Evolutionary conservation across 2,329 filamentous ascomycete species (phyloP).

Genomic region (Lecanoromycetidae sp.): DNA sequence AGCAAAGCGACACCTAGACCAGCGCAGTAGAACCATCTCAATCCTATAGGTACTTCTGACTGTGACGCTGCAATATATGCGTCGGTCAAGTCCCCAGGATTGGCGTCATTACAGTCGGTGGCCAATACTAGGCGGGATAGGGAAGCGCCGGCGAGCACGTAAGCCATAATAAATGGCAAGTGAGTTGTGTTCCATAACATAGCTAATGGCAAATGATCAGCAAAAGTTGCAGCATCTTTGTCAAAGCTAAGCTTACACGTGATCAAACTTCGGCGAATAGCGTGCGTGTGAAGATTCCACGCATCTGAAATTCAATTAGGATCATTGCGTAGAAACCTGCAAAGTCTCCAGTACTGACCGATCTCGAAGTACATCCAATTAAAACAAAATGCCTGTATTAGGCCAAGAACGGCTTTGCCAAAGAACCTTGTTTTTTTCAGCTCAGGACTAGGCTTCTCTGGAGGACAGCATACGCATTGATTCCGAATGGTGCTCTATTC

Average conservation of each 20-base stretch:
- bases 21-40: conserved; percentile 54
- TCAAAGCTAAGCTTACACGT: conserved; percentile 25
- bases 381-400: conserved; percentile 47
- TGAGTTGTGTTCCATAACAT: conserved; percentile 45
- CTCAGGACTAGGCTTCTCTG: conserved; percentile 7
- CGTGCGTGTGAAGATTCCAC: conserved; percentile 33
- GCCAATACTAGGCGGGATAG: conserved; percentile 48
- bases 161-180: conserved; percentile 51
- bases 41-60: conserved; percentile 38
- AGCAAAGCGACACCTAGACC: conserved; percentile 45
- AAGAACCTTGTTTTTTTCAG: conserved; percentile 31
- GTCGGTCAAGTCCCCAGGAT: conserved; percentile 39
- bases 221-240: conserved; percentile 42
- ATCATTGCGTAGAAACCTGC: conserved; percentile 21
- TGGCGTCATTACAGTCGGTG: conserved; percentile 40
- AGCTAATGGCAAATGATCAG: conserved; percentile 36
- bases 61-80: conserved; percentile 40
- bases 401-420: conserved; percentile 49
- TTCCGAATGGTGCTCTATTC: conserved; percentile 38
- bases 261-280: conserved; percentile 42
- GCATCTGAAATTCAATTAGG: conserved; percentile 4
- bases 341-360: conserved; percentile 41
- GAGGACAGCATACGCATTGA: conserved; percentile 33
- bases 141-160: conserved; percentile 47
- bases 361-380: conserved; percentile 56